These are phyloP conservation scores for Cyclospora cayetanensis DNA, from an alignment of 169 alveolate species.

Conservation along the genomic window DNA sequence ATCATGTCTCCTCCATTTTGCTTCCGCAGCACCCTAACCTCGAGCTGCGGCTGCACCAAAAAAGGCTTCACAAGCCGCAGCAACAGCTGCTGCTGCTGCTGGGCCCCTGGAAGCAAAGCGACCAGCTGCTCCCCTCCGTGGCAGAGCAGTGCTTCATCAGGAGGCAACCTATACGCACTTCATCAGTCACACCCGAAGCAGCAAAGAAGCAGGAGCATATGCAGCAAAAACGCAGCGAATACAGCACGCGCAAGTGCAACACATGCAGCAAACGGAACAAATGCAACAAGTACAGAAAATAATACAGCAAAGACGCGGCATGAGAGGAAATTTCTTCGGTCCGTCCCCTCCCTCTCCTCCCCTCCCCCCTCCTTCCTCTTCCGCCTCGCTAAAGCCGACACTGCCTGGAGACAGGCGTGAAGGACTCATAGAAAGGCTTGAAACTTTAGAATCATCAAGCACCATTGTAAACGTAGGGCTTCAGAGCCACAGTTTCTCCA, in stretches of 20 bases:
- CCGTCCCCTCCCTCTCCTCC: neutral
- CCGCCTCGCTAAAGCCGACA: no score
- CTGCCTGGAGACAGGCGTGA: no score
- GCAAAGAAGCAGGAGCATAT: no score
- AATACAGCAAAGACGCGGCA: no score
- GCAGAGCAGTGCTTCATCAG: neutral
- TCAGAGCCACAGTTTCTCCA: neutral
- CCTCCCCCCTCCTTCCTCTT: neutral
- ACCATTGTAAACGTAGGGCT: neutral
- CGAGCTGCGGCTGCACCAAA: neutral
- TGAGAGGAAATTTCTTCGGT: neutral
- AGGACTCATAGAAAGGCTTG: neutral
- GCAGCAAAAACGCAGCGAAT: no score
- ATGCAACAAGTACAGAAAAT: no score
- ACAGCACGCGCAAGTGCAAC: no score
- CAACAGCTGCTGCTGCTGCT: conserved; percentile 19
- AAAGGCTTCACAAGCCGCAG: neutral
- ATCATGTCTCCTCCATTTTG: neutral
- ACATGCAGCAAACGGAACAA: no score
- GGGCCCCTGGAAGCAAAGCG: neutral
- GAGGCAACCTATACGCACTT: neutral
- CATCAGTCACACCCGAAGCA: neutral
- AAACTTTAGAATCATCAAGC: neutral
- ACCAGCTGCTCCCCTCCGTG: neutral
- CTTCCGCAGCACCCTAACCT: neutral